Evolutionary conservation across 495 filamentous ascomycete species (phyloP).

Genomic region (Penicillium roqueforti): DNA sequence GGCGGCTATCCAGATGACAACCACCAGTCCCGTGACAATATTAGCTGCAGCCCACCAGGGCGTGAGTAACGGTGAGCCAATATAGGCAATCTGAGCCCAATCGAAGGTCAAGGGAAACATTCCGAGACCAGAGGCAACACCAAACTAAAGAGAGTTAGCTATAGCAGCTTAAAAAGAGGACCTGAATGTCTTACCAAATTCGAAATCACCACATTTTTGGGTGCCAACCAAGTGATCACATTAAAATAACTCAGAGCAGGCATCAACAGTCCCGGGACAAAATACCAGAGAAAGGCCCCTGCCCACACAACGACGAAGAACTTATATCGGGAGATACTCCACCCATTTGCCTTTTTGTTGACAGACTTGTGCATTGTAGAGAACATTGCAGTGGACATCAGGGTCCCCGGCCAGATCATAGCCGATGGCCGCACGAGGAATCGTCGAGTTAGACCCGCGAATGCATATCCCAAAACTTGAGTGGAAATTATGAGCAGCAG

Average conservation of each 20-base stretch:
- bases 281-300: slow-evolving; percentile 66
- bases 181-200: slow-evolving; percentile 17
- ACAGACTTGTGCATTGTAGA: slow-evolving; percentile 77
- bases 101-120: slow-evolving; percentile 85
- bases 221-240: slow-evolving; percentile 82
- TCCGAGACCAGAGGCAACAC: slow-evolving; percentile 77
- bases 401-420: slow-evolving; percentile 76
- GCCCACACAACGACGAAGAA: slow-evolving; percentile 73
- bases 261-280: slow-evolving; percentile 75
- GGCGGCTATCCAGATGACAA: slow-evolving; percentile 79
- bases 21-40: slow-evolving; percentile 72
- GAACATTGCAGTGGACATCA: slow-evolving; percentile 86
- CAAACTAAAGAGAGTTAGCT: slow-evolving; percentile 49
- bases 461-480: slow-evolving; percentile 78
- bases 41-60: slow-evolving; percentile 90
- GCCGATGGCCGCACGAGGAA: slow-evolving; percentile 58
- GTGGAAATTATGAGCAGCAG: slow-evolving; percentile 77
- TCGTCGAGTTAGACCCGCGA: slow-evolving; percentile 71
- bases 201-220: slow-evolving; percentile 62
- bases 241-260: slow-evolving; percentile 88
- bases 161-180: neutral
- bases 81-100: slow-evolving; percentile 89
- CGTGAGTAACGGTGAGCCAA: slow-evolving; percentile 75
- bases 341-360: slow-evolving; percentile 76
- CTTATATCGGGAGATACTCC: slow-evolving; percentile 73